A percentile compares a stretch with the other conserved stretches of the same genome.
Evolutionary conservation across 352 stramenopile species (phyloP).

Genomic region (Phytophthora podocarpi): DNA sequence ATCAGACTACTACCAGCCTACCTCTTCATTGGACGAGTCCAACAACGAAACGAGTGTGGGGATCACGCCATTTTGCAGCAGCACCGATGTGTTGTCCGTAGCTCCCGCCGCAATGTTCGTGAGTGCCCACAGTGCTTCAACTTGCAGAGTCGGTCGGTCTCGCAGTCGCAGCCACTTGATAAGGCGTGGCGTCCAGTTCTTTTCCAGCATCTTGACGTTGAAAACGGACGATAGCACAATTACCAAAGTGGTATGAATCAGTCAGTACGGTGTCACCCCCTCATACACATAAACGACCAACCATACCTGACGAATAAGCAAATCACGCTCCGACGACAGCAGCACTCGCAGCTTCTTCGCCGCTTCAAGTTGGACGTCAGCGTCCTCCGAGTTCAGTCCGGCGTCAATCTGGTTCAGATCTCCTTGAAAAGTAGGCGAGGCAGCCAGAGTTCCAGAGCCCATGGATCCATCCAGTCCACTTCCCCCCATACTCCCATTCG

Average conservation of each 20-base stretch:
- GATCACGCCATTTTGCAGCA: slow-evolving; percentile 93
- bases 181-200: slow-evolving; percentile 87
- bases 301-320: slow-evolving; percentile 84
- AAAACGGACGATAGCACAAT: neutral
- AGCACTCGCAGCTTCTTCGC: slow-evolving; percentile 89
- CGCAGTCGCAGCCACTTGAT: slow-evolving; percentile 86
- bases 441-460: slow-evolving; percentile 33
- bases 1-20: slow-evolving; percentile 36
- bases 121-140: slow-evolving; percentile 94
- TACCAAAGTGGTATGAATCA: slow-evolving; percentile 2
- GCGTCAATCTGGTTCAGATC: slow-evolving; percentile 85
- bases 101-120: slow-evolving; percentile 95
- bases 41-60: slow-evolving; percentile 91
- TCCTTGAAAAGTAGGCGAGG: slow-evolving; percentile 72
- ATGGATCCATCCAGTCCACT: slow-evolving; percentile 42
- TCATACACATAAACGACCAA: neutral
- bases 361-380: slow-evolving; percentile 81
- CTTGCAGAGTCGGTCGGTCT: slow-evolving; percentile 85
- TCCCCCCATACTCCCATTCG: slow-evolving; percentile 22
- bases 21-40: slow-evolving; percentile 91
- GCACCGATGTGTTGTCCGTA: slow-evolving; percentile 91
- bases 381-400: slow-evolving; percentile 81
- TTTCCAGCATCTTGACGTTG: slow-evolving; percentile 78
- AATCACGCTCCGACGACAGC: slow-evolving; percentile 82
- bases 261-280: slow-evolving; percentile 10